Evolutionary conservation across 2,329 filamentous ascomycete genomes (phyloP).

Genomic region (Sarocladium brachiariae): DNA sequence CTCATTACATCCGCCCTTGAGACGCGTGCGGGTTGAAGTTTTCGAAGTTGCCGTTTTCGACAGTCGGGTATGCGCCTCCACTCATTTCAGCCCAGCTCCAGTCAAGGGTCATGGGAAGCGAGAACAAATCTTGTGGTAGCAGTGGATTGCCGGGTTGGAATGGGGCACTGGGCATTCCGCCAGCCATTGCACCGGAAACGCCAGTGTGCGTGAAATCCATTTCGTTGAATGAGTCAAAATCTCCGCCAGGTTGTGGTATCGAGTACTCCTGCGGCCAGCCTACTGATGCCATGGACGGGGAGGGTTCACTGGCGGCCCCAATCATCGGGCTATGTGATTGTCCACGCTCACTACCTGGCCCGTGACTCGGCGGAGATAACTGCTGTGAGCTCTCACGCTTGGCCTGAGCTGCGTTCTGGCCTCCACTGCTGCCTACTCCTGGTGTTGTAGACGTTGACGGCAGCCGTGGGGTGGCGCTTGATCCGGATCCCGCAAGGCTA

Average conservation of each 20-base stretch:
- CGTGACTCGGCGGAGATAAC: conserved; percentile 19
- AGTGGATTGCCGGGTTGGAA: conserved; percentile 57
- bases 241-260: conserved; percentile 21
- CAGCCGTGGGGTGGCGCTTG: conserved; percentile 12
- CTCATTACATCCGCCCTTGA: background rate
- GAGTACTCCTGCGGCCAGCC: conserved; percentile 43
- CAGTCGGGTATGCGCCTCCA: conserved; percentile 55
- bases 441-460: background rate
- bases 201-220: conserved; percentile 35
- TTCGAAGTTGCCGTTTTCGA: conserved; percentile 52
- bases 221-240: conserved; percentile 39
- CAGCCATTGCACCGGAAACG: background rate
- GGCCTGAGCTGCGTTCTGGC: background rate
- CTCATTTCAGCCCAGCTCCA: conserved; percentile 74
- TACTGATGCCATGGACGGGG: conserved; percentile 36
- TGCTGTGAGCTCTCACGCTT: conserved; percentile 14
- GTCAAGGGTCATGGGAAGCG: conserved; percentile 91
- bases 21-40: conserved; percentile 29
- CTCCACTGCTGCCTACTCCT: background rate
- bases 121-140: conserved; percentile 88
- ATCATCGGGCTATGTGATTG: conserved; percentile 3
- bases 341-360: background rate
- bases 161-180: conserved; percentile 11
- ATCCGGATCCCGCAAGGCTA: conserved; percentile 10
- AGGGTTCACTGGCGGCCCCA: conserved; percentile 17